Evolutionary conservation across 2,329 filamentous ascomycete species (phyloP).

Genomic region (Coniella vitis): DNA sequence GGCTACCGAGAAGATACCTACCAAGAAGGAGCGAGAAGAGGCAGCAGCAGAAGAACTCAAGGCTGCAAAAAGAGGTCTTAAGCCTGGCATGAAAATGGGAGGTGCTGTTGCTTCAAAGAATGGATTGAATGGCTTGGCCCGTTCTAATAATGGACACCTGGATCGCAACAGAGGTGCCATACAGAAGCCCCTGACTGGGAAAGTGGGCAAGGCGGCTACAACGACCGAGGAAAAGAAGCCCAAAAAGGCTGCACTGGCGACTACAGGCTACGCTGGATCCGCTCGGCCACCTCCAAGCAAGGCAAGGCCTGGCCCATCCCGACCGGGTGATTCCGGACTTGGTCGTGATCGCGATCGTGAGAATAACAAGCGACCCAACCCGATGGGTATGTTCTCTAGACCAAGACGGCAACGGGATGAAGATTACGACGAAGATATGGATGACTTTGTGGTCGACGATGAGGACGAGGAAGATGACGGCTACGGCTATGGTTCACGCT

Average conservation of each 20-base stretch:
- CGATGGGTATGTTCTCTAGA: slow-evolving; percentile 26
- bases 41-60: slow-evolving; percentile 36
- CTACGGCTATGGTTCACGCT: slow-evolving; percentile 24
- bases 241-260: slow-evolving; percentile 56
- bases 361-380: slow-evolving; percentile 20
- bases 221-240: slow-evolving; percentile 47
- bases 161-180: slow-evolving; percentile 4
- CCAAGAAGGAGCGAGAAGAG: slow-evolving; percentile 46
- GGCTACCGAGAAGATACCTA: slow-evolving; percentile 56
- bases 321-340: slow-evolving; percentile 18
- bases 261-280: slow-evolving; percentile 59
- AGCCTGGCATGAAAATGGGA: slow-evolving; percentile 9
- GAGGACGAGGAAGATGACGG: slow-evolving; percentile 44
- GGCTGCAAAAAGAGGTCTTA: slow-evolving; percentile 16
- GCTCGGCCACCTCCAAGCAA: slow-evolving; percentile 48
- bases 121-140: slow-evolving; percentile 18
- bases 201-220: slow-evolving; percentile 20
- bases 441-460: slow-evolving; percentile 56
- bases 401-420: slow-evolving; percentile 38
- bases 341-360: slow-evolving; percentile 16
- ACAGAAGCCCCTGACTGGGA: slow-evolving; percentile 7
- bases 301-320: slow-evolving; percentile 23
- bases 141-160: slow-evolving; percentile 7
- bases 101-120: slow-evolving; percentile 13
- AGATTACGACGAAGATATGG: slow-evolving; percentile 54